Conservation (phyloP, 352 stramenopile species). For the Phytopythium aichiense region DNA sequence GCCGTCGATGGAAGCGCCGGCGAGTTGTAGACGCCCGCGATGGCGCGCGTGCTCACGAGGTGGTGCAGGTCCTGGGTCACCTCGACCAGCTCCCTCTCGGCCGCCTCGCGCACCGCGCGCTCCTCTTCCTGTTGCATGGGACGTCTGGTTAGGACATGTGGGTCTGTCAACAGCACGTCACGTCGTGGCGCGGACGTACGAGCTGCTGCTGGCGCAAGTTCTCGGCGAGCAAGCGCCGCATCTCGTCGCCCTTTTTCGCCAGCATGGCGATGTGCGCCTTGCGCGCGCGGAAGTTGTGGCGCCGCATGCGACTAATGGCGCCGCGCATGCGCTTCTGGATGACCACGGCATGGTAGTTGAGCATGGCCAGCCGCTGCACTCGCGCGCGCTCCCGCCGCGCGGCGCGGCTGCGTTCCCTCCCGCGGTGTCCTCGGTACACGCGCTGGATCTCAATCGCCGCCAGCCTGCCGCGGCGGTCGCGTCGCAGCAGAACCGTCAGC, state of each 20-base stretch:
- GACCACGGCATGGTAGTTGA: conserved; percentile 43
- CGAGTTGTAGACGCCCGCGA: conserved; percentile 64
- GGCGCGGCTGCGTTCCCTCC: conserved; percentile 20
- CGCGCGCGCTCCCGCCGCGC: conserved; percentile 14
- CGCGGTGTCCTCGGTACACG: conserved; percentile 57
- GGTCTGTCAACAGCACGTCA: background rate
- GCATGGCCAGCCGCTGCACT: conserved; percentile 23
- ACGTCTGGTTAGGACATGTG: too few species aligned
- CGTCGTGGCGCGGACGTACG: conserved; percentile 9
- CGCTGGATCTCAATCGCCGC: conserved; percentile 51
- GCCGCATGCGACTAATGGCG: conserved; percentile 34
- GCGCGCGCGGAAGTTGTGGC: conserved; percentile 53
- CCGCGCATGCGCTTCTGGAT: conserved; percentile 60
- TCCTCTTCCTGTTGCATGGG: conserved; percentile 24
- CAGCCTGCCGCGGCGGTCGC: conserved; percentile 16
- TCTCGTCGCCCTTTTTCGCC: conserved; percentile 38
- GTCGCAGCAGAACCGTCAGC: background rate
- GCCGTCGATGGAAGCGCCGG: conserved; percentile 21
- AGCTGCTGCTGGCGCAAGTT: conserved; percentile 37
- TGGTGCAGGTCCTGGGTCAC: conserved; percentile 64
- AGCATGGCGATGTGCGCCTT: conserved; percentile 56
- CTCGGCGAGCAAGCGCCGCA: conserved; percentile 40
- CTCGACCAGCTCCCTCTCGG: conserved; percentile 38
- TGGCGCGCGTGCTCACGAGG: conserved; percentile 45
- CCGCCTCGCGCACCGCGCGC: conserved; percentile 24